Evolutionary conservation across 345 rosid species (phyloP), one percentile per base, ranked within the genome.

Genomic region (Gossypium herbaceum): DNA sequence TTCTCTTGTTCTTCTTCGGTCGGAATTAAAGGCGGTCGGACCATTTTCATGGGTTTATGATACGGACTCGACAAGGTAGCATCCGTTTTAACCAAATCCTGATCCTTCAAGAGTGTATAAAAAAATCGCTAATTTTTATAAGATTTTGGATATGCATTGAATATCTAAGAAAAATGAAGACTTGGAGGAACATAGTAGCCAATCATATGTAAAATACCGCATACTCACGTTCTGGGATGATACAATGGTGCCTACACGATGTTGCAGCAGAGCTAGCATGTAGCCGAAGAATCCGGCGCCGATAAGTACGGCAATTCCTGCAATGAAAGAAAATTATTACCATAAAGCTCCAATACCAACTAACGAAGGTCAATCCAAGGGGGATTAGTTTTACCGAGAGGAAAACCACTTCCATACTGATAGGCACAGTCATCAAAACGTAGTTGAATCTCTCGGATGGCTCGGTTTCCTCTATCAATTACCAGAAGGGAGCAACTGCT

Each of bases 401-500:
- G 98, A 81, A 95, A 95, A 65, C 91, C 91, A 81, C 94, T 91
- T 75, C 82, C 98, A 85, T 95, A 93, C 75, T 90, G 98, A 83
- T 95, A 90, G 70, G 97, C 97, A 83, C 99, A 95, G 78, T 95
- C 99, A 68, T 95, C 99, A 47, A 93, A 93, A 84, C 84, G 94
- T 73, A 93, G 98, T 74, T 93, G 98, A 80, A 95, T 95, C 85
- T 95, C 98, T 80, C 97, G 82, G 44, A 93, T 90, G 58, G 98
- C 99, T 78, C 9, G 87, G 75, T 91, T 91, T 82, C 98, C 98
- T 82, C 99, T 84, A 85, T 95, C 99, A 56, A 93, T 90, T 41
- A 95, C 98, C 4, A 95, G 93, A 3, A 95, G 76, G 41, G 99
- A 95, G 81, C 99, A 95, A 75, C 98, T 95, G 80, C 98, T 93